Base-by-base conservation (phyloP, 768 basidiomycete genomes). In the Mycena metata region DNA sequence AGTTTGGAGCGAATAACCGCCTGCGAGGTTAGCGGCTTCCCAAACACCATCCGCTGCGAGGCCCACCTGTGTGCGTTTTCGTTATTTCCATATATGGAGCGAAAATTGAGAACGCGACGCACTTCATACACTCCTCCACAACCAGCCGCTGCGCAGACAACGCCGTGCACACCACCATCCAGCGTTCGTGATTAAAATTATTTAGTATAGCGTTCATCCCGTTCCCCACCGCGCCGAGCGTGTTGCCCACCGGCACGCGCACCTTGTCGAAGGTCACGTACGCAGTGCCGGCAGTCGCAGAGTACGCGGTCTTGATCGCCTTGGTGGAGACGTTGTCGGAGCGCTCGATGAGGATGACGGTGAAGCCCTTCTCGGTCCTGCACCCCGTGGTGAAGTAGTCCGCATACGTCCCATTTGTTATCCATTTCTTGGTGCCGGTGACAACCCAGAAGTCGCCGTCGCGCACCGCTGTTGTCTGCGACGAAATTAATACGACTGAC, bases 381-480 rank as follows among this genome's bases (percentile, higher is more conserved):
- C 91, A 93, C 1, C 88, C 87, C 7, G 92, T 93, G 0, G 93
- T 93, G 78, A 95, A 95, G 75, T 91, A 94, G 80, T 96, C 93
- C 10, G 90, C 88, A 76, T 94, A 93, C 21, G 86, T 89, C 64
- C 95, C 92, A 73, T 96, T 96, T 47, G 94, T 95, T 68, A 96
- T 95, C 94, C 94, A 96, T 94, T 97, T 97, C 80, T 98, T 98
- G 8, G 95, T 96, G 19, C 97, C 97, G 46, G 91, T 94, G 69
- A 98, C 90, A 15, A 96, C 85, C 91, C 93, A 97, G 46, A 90
- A 82, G 71, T 93, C 89, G 1, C 95, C 96, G 73, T 97, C 95
- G 64, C 89, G 89, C 63, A 88, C 87, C 0, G 96, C 96, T 1
- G 90, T 92, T 64, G 92, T 98, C 84, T 71, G 10, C 1, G 36